Evolutionary conservation across 2,329 filamentous ascomycete genomes (phyloP), one percentile per base, ranked within the genome.

Genomic region (Diatrype stigma): DNA sequence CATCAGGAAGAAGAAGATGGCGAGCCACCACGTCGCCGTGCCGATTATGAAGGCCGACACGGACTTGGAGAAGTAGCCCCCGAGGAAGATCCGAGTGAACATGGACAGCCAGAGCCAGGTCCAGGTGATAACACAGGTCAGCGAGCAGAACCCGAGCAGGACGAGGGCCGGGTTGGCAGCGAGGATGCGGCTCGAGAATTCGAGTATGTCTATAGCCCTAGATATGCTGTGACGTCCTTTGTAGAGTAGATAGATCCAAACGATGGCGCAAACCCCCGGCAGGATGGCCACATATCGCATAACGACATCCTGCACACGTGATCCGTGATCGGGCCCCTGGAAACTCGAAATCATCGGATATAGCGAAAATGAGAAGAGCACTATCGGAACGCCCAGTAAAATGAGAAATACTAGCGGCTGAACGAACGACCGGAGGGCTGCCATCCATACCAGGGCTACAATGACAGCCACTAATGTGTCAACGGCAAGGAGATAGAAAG

Each of bases 91-190:
- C 42, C 91, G 82, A 7, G 92, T 93, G 70, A 99, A 97, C 91
- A 99, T 96, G 61, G 85, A 85, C 59, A 97, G 83, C 94, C 94
- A 99, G 6, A 89, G 70, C 94, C 94, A 99, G 0, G 92, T 96
- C 87, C 92, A 97, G 14, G 83, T 73, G 10, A 96, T 88, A 42
- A 96, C 87, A 23, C 85, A 74, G 6, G 75, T 80, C 14, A 97
- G 79, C 21, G 87, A 87, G 11, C 79, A 83, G 62, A 96, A 86
- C 2, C 94, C 94, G n/a, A 96, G 81, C 2, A 89, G 67, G 32
- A 97, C 78, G 19, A 99, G 78, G 2, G 87, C 90, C 10, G 90
- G 85, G 63, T 95, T 96, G 34, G 90, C 87, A 6, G 86, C 83
- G 16, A 99, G 76, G 52, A 99, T 95, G 50, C 87, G 86, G 61